These are phyloP conservation scores for Clarireedia homoeocarpa DNA, from an alignment of 2,329 filamentous ascomycete genomes.

Conservation along the genomic window DNA sequence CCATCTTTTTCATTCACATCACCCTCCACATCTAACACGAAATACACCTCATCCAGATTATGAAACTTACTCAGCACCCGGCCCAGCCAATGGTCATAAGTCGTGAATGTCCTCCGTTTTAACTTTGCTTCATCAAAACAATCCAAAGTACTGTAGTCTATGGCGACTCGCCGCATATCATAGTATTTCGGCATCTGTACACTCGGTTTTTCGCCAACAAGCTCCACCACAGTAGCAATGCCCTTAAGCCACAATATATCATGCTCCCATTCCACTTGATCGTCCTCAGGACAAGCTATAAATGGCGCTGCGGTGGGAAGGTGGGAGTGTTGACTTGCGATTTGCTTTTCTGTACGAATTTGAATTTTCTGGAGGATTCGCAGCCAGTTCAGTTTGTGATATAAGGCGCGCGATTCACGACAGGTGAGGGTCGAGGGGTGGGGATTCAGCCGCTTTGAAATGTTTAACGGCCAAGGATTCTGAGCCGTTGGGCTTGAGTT, in stretches of 20 bases:
- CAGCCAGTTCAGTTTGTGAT: neutral
- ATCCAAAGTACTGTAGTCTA: constrained; percentile 3
- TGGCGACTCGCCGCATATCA: neutral
- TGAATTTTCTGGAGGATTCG: neutral
- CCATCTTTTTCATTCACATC: neutral
- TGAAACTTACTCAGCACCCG: neutral
- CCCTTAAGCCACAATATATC: constrained; percentile 8
- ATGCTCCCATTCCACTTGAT: neutral
- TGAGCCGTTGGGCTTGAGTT: neutral
- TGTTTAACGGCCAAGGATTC: neutral
- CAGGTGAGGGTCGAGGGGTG: neutral
- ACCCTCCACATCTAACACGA: constrained; percentile 3
- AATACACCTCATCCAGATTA: constrained; percentile 1
- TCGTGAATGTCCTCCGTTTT: neutral
- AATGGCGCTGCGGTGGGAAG: neutral
- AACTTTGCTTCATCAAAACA: neutral
- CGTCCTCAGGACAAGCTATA: neutral
- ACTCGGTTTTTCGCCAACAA: neutral
- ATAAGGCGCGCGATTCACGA: neutral
- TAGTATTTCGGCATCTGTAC: neutral
- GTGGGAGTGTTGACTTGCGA: neutral
- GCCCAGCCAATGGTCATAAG: neutral
- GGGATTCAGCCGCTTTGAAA: neutral
- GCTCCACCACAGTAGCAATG: neutral
- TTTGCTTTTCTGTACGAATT: neutral